A percentile compares a stretch with the other conserved stretches of the same genome.
These are phyloP conservation scores for Malassezia restricta DNA, from an alignment of 1,284 basidiomycete species.

Conservation along the genomic window DNA sequence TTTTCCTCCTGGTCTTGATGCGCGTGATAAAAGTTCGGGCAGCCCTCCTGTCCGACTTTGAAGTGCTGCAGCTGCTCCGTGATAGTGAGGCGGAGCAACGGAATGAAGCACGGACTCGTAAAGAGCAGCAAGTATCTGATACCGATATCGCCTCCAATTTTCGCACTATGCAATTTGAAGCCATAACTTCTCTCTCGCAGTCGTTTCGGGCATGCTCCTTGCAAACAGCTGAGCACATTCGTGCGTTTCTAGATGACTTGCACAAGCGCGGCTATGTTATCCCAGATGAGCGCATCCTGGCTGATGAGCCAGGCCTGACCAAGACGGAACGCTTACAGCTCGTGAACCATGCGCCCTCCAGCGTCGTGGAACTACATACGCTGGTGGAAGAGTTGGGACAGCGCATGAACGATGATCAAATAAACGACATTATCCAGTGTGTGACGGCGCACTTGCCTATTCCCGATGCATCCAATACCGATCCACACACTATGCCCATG, in stretches of 20 bases:
- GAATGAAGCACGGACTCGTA: constrained; percentile 52
- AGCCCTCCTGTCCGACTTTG: constrained; percentile 70
- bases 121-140: constrained; percentile 20
- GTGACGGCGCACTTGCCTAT: constrained; percentile 6
- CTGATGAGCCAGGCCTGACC: constrained; percentile 56
- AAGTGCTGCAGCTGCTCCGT: constrained; percentile 67
- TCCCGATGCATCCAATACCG: not conserved
- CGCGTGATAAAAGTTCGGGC: constrained; percentile 66
- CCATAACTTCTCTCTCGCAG: constrained; percentile 67
- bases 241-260: constrained; percentile 58
- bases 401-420: constrained; percentile 14
- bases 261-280: constrained; percentile 19
- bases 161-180: constrained; percentile 75
- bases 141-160: constrained; percentile 55
- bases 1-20: constrained; percentile 14
- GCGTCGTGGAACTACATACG: constrained; percentile 74
- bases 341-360: constrained; percentile 70
- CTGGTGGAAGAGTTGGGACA: constrained; percentile 57
- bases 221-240: constrained; percentile 60
- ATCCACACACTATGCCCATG: not conserved
- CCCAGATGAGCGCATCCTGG: constrained; percentile 21
- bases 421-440: constrained; percentile 8
- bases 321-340: constrained; percentile 84
- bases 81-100: constrained; percentile 64
- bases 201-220: constrained; percentile 58